Base-by-base conservation (phyloP, 257 asterid genomes). In the Rehmannia glutinosa region DNA sequence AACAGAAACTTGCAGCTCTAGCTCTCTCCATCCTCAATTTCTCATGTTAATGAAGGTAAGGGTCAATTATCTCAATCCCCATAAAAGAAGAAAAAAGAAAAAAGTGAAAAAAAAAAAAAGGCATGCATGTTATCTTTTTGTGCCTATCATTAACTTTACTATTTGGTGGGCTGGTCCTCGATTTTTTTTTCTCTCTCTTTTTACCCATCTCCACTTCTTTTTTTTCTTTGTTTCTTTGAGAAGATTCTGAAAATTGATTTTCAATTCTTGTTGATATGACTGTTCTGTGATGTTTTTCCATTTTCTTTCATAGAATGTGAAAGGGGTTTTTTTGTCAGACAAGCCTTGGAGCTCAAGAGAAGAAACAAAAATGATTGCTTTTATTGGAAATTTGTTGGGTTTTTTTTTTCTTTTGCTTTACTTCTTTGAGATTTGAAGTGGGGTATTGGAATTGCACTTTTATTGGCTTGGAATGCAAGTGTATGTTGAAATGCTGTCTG, bases 361-460 rank as follows among this genome's bases (percentile, higher is more conserved):
- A 35, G 78, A 73, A 66, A 73, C 77, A 84, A 72, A 84, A 72
- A 84, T 81, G 82, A 80, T 84, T 86, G 68, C 76, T 68, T 76
- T 50, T 41, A n/a, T 69, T 64, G 24, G 80, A 68, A 58, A 30
- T 75, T 76, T 84, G 64, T 64, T 78, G 77, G 79, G 64, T 75
- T 33, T 41, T 41, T 41, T 41, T 15, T 41, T 67, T 68, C 79
- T 76, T 79, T 78, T 49, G 83, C 70, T 82, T 75, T 75, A 83
- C 85, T 15, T 75, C 82, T 45, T 51, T 45, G 76, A 73, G 82
- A 81, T 84, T 79, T 82, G 81, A 79, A 77, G 81, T 84, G 87
- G 78, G 85, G 73, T 73, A 75, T 63, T 77, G 3, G 17, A 24
- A 7, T 43, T 53, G 64, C 20, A 20, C 59, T 21, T 45, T 70